These are phyloP conservation scores for Heterotrichella gracilis DNA, from an alignment of 352 stramenopile genomes.

Conservation along the genomic window DNA sequence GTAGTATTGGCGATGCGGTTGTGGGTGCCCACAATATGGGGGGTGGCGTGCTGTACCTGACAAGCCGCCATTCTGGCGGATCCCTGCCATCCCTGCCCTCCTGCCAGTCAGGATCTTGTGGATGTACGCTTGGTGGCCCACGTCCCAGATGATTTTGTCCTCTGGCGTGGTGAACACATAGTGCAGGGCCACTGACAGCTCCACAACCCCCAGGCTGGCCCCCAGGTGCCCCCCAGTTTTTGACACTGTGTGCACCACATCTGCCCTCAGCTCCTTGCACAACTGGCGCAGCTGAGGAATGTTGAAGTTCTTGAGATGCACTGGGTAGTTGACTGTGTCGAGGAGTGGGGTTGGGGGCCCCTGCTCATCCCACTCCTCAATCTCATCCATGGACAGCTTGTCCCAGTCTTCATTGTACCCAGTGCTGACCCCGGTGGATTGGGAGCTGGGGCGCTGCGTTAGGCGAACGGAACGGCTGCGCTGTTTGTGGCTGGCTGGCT, in stretches of 20 bases:
- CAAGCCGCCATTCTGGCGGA: no score
- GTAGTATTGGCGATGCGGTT: neutral
- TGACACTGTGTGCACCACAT: neutral
- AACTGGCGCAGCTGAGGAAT: neutral
- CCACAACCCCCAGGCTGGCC: conserved; percentile 37
- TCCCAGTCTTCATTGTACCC: no score
- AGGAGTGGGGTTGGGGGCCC: no score
- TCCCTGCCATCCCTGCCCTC: no score
- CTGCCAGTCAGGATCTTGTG: conserved; percentile 52
- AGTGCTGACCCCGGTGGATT: no score
- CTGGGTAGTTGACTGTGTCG: neutral
- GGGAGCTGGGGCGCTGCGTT: no score
- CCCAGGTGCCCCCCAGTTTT: conserved; percentile 35
- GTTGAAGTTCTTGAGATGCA: neutral
- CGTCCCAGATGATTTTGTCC: conserved; percentile 51
- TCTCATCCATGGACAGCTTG: no score
- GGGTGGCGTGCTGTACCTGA: no score
- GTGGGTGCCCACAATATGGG: neutral
- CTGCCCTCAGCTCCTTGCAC: neutral
- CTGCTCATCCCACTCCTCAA: no score
- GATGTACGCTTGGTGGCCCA: conserved; percentile 42
- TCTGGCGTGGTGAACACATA: conserved; percentile 50
- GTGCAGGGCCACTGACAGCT: conserved; percentile 44
- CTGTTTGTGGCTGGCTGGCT: no score
- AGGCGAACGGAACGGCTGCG: no score